A percentile compares a stretch with the other conserved stretches of the same genome.
Conservation (phyloP, 768 basidiomycete species). For the Roridomyces roridus region DNA sequence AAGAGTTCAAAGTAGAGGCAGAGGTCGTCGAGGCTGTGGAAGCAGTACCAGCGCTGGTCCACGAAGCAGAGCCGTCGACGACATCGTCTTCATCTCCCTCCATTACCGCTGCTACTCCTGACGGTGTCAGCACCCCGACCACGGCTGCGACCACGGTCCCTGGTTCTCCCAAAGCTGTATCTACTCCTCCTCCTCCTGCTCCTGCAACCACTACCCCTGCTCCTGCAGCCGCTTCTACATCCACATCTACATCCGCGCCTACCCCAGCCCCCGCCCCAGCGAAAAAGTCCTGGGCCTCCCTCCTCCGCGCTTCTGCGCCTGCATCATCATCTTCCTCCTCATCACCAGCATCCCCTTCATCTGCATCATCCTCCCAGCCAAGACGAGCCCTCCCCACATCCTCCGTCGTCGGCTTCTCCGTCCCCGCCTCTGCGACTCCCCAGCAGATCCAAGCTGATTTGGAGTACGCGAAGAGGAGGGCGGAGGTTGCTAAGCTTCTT, state of each 20-base stretch:
- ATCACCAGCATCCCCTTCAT: not conserved
- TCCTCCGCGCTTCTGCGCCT: constrained; percentile 60
- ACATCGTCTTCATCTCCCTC: constrained; percentile 24
- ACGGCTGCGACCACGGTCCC: constrained; percentile 57
- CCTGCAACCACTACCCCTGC: not conserved
- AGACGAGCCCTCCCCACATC: constrained; percentile 65
- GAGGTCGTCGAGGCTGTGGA: not conserved
- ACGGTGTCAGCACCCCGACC: constrained; percentile 44
- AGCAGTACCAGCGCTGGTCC: no score
- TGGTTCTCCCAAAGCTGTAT: constrained; percentile 50
- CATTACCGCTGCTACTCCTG: constrained; percentile 46
- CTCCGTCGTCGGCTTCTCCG: constrained; percentile 74
- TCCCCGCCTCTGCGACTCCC: constrained; percentile 50
- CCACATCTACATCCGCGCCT: no score
- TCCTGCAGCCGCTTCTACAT: constrained; percentile 21
- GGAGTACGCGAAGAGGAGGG: constrained; percentile 45
- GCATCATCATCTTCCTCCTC: constrained; percentile 38
- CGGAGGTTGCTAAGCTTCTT: constrained; percentile 54
- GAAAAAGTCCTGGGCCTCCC: constrained; percentile 83
- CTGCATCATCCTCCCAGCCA: constrained; percentile 18
- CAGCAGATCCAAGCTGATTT: constrained; percentile 26
- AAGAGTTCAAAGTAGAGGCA: no score
- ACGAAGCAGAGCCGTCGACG: not conserved
- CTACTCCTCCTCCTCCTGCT: not conserved
- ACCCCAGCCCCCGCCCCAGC: constrained; percentile 11